Base-by-base conservation (phyloP, 169 alveolate species). In the Fabrea salina region DNA sequence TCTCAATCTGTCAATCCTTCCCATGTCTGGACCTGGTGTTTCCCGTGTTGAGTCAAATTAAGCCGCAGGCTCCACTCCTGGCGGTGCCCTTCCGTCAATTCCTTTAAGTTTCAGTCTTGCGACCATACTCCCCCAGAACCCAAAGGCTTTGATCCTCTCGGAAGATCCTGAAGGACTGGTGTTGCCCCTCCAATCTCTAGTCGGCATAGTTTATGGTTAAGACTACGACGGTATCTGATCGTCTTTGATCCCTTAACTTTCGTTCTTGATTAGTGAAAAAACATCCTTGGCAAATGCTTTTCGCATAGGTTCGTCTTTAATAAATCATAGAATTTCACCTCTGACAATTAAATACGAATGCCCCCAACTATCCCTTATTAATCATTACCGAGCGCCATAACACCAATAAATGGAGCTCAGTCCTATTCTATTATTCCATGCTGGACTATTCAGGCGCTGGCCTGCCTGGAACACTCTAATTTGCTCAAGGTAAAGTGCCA, bases 101-200 rank as follows among this genome's bases (percentile, higher is more conserved):
- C 96, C 96, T 92, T 89, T 91, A 93, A 93, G 97, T 91, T 95
- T 93, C 98, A 92, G 97, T 94, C 97, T 93, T 92, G 97, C 97
- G 97, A 93, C 96, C 96, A 96, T 92, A 92, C 97, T 93, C 96
- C 97, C 97, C 97, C 97, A 96, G 87, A 96, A 94, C 89, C 95
- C 97, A 97, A 91, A 94, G 91, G 95, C 86, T 95, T 92, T 87
- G 88, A 96, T 82, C 89, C 93, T 95, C 97, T 90, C 97, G 86
- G 86, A 91, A 91, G 96, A 94, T 86, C 93, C 96, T 87, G 93
- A 77, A 84, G 91, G 91, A 75, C 90, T 83, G 87, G 67, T 82
- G 53, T 68, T 75, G 84, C 89, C 82, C 90, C 89, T 85, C 93
- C 93, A 64, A 87, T 88, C 93, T 85, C 92, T 93, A 89, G 97